phyloP scores from a whole-genome alignment of 2,329 filamentous ascomycete species.

The Fusarium drepaniforme region DNA sequence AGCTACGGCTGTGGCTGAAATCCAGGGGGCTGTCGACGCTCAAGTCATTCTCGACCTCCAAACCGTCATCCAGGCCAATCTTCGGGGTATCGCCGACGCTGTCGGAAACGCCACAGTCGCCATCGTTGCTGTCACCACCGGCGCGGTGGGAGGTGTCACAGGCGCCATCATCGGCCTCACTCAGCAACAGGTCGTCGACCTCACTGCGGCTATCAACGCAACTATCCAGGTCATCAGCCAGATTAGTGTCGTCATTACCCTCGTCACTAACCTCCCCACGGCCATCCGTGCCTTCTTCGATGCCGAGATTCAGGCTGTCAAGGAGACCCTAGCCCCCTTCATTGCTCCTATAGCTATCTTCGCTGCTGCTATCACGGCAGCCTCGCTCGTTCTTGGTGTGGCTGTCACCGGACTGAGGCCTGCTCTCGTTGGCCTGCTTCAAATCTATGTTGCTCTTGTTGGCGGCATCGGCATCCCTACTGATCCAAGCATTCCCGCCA shows the following conservation, averaged over 20 bases:
- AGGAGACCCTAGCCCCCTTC: constrained; percentile 7
- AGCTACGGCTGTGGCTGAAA: neutral
- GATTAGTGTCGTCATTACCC: neutral
- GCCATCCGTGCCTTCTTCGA: neutral
- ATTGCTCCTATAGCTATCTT: constrained; percentile 7
- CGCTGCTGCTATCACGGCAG: neutral
- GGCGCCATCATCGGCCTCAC: neutral
- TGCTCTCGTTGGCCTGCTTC: neutral
- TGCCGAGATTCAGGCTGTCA: constrained; percentile 12
- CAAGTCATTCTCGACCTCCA: neutral
- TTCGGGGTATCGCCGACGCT: constrained; percentile 1
- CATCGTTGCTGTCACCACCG: constrained; percentile 22
- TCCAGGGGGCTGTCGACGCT: neutral
- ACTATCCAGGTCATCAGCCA: neutral
- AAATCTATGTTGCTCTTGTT: neutral
- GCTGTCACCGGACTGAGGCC: neutral
- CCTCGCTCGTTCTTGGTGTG: neutral
- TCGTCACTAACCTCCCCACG: constrained; percentile 11
- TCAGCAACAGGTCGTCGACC: neutral
- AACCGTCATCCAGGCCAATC: neutral
- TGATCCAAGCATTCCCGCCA: neutral
- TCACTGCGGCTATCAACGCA: neutral
- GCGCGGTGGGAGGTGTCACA: constrained; percentile 14
- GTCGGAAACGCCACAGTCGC: neutral
- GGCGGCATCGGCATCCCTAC: fast-evolving